Evolutionary conservation across 805 yeast species (phyloP).

Genomic region (Kurtzmaniella cleridarum): DNA sequence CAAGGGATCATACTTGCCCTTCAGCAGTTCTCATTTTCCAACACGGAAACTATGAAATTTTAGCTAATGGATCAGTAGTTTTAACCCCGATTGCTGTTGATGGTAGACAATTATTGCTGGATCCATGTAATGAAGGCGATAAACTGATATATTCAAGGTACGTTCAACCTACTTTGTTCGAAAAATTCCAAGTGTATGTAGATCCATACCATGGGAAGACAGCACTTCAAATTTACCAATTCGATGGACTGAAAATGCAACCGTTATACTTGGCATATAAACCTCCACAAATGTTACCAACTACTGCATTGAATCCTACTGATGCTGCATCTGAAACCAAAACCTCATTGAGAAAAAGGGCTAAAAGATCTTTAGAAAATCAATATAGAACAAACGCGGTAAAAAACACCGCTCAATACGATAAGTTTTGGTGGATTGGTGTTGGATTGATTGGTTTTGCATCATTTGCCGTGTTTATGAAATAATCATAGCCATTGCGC

Average conservation of each 20-base stretch:
- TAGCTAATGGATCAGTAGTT: conserved; percentile 59
- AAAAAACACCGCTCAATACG: conserved; percentile 34
- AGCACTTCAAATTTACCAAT: conserved; percentile 66
- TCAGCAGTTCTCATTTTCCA: conserved; percentile 78
- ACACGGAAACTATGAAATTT: conserved; percentile 74
- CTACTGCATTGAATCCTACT: conserved; percentile 85
- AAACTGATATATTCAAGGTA: conserved; percentile 66
- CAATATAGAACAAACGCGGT: conserved; percentile 73
- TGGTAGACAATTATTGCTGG: conserved; percentile 85
- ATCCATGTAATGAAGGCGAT: conserved; percentile 72
- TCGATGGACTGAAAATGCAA: conserved; percentile 74
- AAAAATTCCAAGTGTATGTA: conserved; percentile 52
- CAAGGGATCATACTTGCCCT: conserved; percentile 76
- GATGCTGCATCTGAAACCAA: conserved; percentile 32
- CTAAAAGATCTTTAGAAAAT: conserved; percentile 75
- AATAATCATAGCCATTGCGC: conserved; percentile 6
- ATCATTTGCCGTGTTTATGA: conserved; percentile 29
- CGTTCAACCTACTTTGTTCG: conserved; percentile 57
- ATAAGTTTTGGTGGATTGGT: conserved; percentile 53
- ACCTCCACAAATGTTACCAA: conserved; percentile 97
- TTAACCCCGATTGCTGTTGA: conserved; percentile 78
- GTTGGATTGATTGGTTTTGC: conserved; percentile 40
- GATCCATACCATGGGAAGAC: conserved; percentile 83
- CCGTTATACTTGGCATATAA: conserved; percentile 88
- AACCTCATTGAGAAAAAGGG: conserved; percentile 34